Evolutionary conservation across 352 stramenopile genomes (phyloP).

Genomic region (Phytophthora sojae): DNA sequence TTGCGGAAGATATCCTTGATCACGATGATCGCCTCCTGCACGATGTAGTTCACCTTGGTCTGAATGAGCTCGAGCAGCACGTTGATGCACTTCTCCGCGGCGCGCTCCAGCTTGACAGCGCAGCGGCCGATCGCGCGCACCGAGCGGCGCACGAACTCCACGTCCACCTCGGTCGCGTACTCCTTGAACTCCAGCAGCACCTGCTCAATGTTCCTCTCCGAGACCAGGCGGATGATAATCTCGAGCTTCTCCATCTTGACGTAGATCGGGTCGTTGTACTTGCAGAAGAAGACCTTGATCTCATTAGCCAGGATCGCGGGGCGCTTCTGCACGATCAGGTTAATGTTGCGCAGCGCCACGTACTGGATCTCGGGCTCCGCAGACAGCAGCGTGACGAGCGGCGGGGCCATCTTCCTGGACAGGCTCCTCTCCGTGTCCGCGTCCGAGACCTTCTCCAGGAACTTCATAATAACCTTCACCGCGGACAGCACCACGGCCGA

Average conservation of each 20-base stretch:
- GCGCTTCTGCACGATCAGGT: constrained; percentile 99
- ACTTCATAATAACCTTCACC: constrained; percentile 97
- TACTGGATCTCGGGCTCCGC: constrained; percentile 99
- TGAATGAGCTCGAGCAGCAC: constrained; percentile 99
- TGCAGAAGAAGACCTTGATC: constrained; percentile 99
- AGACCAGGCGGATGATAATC: constrained; percentile 99
- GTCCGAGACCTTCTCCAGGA: constrained; percentile 96
- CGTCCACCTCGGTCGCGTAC: constrained; percentile 99
- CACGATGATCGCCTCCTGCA: constrained; percentile 99
- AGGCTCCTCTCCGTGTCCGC: constrained; percentile 92
- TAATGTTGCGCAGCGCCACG: constrained; percentile 99
- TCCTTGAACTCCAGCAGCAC: constrained; percentile 99
- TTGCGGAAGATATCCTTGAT: constrained; percentile 99
- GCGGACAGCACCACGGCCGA: constrained; percentile 98
- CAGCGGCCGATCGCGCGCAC: constrained; percentile 98
- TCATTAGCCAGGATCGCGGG: constrained; percentile 96
- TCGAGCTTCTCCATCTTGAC: constrained; percentile 99
- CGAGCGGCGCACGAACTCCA: constrained; percentile 98
- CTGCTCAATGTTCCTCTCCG: constrained; percentile 99
- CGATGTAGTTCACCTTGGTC: constrained; percentile 99
- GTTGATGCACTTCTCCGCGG: constrained; percentile 98
- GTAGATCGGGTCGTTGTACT: constrained; percentile 99
- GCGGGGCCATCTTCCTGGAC: constrained; percentile 96
- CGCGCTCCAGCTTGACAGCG: constrained; percentile 98
- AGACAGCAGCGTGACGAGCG: constrained; percentile 98